Percentiles rank a stretch among this genome's conserved stretches.
Conservation (phyloP, 192 early-diverging fungal species). For the Coemansia sp. region DNA sequence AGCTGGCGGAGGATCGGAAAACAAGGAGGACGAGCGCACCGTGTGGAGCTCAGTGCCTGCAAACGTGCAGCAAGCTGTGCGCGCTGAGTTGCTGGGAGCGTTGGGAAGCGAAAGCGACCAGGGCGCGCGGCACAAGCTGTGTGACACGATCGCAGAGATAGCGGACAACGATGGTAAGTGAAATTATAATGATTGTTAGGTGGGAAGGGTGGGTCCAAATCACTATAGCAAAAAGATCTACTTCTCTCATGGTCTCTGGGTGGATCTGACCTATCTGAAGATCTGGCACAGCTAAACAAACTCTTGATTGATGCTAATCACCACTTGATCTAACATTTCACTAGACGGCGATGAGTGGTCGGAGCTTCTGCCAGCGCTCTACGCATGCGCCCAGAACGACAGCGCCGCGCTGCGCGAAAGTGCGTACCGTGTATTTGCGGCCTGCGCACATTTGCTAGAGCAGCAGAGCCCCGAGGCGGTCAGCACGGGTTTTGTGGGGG, state of each 20-base stretch:
- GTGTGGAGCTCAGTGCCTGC: conserved; percentile 75
- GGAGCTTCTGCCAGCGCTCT: conserved; percentile 76
- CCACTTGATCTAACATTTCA: neutral
- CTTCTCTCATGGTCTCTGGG: neutral
- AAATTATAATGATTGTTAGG: conserved; percentile 2
- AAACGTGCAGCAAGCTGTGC: conserved; percentile 64
- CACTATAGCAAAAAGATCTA: neutral
- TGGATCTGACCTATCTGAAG: neutral
- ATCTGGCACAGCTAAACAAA: neutral
- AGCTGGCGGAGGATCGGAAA: conserved; percentile 27
- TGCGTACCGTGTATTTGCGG: conserved; percentile 86
- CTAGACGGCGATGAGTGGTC: conserved; percentile 61
- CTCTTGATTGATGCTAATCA: neutral
- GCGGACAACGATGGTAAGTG: conserved; percentile 59
- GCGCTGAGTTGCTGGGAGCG: conserved; percentile 74
- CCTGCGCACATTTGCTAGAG: conserved; percentile 75
- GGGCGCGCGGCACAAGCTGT: conserved; percentile 85
- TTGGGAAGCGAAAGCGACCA: conserved; percentile 72
- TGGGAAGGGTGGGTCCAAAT: neutral
- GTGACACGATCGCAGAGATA: conserved; percentile 91
- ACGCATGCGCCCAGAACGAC: conserved; percentile 76
- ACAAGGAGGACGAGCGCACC: conserved; percentile 57
- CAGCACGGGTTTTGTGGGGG: conserved; percentile 69
- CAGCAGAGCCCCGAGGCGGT: conserved; percentile 70
- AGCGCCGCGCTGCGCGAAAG: conserved; percentile 77